Conservation (phyloP, 2,329 filamentous ascomycete genomes). For the Teratosphaeria viscida region DNA sequence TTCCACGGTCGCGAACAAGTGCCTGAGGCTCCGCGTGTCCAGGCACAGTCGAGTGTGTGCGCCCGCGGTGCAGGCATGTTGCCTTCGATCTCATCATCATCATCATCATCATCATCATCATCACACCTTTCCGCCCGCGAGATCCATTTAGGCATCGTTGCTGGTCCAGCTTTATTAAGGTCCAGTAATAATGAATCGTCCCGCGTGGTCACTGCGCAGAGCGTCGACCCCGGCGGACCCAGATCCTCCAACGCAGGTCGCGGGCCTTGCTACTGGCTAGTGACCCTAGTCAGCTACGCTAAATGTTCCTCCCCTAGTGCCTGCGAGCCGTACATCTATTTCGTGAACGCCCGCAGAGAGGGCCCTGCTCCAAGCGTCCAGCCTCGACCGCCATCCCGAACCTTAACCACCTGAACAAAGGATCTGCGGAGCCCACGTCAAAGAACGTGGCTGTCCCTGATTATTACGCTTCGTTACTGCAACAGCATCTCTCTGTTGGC, state of each 20-base stretch:
- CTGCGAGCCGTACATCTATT: constrained; percentile 16
- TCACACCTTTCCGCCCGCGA: constrained; percentile 1
- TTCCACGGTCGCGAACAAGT: not conserved
- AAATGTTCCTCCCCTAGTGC: constrained; percentile 9
- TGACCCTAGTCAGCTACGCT: constrained; percentile 17
- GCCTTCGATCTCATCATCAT: not conserved
- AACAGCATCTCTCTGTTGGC: not conserved
- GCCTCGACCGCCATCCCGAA: constrained; percentile 36
- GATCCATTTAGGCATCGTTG: constrained; percentile 2
- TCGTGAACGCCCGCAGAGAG: constrained; percentile 17
- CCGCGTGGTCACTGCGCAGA: constrained; percentile 16
- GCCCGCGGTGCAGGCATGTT: not conserved
- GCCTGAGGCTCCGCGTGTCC: not conserved
- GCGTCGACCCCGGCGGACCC: constrained; percentile 13
- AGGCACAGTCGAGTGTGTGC: not conserved
- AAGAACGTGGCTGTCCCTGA: constrained; percentile 14
- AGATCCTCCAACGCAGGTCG: constrained; percentile 11
- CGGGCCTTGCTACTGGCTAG: constrained; percentile 14
- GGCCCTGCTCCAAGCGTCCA: constrained; percentile 31
- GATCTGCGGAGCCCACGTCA: constrained; percentile 35
- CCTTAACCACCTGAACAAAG: constrained; percentile 43
- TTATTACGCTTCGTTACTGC: not conserved
- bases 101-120: no score
- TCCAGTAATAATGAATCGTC: constrained; percentile 6
- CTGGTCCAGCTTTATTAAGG: constrained; percentile 2